Evolutionary conservation across 768 basidiomycete genomes (phyloP).

Genomic region (Strobilomyces echinocephalus): DNA sequence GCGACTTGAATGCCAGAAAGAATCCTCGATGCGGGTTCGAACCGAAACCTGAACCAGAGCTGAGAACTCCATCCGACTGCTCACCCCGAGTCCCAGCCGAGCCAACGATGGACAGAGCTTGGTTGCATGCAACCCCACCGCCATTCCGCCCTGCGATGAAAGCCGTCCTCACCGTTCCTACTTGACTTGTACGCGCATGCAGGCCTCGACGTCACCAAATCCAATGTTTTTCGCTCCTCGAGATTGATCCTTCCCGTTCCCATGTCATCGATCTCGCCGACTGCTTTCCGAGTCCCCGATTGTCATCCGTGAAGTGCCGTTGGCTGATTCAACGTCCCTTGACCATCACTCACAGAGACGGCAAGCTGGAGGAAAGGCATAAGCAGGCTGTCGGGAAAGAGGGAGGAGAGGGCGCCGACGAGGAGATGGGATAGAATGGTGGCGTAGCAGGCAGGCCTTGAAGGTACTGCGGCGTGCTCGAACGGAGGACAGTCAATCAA

Average conservation of each 20-base stretch:
- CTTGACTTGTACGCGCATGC: too few species aligned
- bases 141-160: too few species aligned
- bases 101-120: too few species aligned
- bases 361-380: conserved; percentile 12
- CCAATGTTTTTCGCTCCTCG: too few species aligned
- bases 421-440: background rate
- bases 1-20: background rate
- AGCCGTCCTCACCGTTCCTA: too few species aligned
- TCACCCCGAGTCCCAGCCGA: too few species aligned
- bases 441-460: background rate
- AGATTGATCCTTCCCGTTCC: background rate
- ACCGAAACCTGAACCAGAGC: background rate
- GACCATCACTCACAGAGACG: background rate
- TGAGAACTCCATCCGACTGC: too few species aligned
- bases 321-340: background rate
- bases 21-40: background rate
- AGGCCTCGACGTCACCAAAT: too few species aligned
- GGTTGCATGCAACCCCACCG: too few species aligned
- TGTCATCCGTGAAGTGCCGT: background rate
- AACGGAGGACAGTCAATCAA: background rate
- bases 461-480: background rate
- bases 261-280: background rate
- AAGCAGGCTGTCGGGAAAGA: conserved; percentile 1
- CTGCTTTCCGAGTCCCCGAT: background rate
- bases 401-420: background rate